Percentiles rank a stretch among this genome's conserved stretches.
Conservation (phyloP, 352 stramenopile species). For the Pythium grandisporangium region DNA sequence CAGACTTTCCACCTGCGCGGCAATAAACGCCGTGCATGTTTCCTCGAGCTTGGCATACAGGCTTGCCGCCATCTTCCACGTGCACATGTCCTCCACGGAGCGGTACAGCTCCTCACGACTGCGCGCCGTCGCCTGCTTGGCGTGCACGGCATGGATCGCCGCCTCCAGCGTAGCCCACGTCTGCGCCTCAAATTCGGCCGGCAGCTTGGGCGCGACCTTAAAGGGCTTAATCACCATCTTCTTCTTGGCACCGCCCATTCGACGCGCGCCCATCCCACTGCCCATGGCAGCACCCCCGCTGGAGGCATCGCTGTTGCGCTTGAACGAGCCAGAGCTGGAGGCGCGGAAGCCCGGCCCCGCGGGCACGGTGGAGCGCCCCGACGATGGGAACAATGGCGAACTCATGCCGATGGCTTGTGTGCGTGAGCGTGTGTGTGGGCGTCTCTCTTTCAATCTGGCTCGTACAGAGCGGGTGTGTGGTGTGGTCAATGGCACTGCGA, state of each 20-base stretch:
- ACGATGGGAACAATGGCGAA: not conserved
- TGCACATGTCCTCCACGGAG: conserved; percentile 86
- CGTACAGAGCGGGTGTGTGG: too few relatives aligned
- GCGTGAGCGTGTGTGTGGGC: too few relatives aligned
- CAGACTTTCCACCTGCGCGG: conserved; percentile 41
- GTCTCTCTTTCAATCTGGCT: too few relatives aligned
- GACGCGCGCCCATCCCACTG: too few relatives aligned
- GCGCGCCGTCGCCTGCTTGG: conserved; percentile 50
- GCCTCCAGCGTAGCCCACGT: conserved; percentile 68
- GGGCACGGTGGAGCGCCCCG: not conserved
- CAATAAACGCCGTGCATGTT: conserved; percentile 63
- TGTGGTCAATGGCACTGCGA: too few relatives aligned
- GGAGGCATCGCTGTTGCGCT: not conserved
- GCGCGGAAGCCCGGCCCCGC: not conserved
- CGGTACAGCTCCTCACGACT: conserved; percentile 81
- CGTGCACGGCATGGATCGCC: conserved; percentile 54
- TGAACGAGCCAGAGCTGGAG: not conserved
- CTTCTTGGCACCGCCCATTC: conserved; percentile 33
- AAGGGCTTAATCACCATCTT: conserved; percentile 86
- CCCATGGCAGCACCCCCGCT: not conserved
- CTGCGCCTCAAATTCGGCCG: conserved; percentile 62
- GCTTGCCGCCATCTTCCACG: conserved; percentile 86
- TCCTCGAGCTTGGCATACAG: conserved; percentile 60
- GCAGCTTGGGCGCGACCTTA: conserved; percentile 67
- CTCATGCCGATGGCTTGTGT: not conserved